These are phyloP conservation scores for Cinchona pubescens DNA, from an alignment of 257 asterid genomes.

Conservation along the genomic window DNA sequence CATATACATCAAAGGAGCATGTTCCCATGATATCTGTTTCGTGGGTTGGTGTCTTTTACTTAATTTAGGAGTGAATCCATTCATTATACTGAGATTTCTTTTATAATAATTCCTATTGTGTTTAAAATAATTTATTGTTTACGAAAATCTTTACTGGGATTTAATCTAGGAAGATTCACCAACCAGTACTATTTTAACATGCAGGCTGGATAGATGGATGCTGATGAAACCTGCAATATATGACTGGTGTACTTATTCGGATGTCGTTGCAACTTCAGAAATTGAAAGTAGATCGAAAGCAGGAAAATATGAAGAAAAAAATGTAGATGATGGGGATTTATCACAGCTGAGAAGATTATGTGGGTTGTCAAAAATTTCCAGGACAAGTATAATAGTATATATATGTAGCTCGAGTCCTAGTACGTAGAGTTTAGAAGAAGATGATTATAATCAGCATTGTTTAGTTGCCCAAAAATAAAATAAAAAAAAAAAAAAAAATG, in stretches of 20 bases:
- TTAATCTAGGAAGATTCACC: not conserved
- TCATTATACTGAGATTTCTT: not conserved
- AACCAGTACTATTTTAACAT: not conserved
- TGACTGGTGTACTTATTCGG: not conserved
- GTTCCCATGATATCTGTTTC: conserved; percentile 4
- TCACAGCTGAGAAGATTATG: not conserved
- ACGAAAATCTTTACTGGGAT: not conserved
- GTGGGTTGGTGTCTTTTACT: conserved; percentile 5
- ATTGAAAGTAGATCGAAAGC: too few relatives aligned
- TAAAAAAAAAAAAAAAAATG: too few relatives aligned
- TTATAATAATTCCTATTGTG: too few relatives aligned
- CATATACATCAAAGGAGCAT: not conserved
- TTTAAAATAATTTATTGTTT: too few relatives aligned
- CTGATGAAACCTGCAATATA: not conserved
- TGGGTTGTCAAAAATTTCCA: not conserved
- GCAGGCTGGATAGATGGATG: too few relatives aligned
- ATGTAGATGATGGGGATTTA: not conserved
- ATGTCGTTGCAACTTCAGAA: conserved; percentile 3
- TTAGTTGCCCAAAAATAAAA: not conserved
- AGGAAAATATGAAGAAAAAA: not conserved
- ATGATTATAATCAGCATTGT: not conserved
- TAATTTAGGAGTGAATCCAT: not conserved
- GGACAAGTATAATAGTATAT: not conserved
- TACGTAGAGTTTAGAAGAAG: too few relatives aligned
- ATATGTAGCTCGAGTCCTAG: not conserved